Evolutionary conservation across 2,329 filamentous ascomycete species (phyloP), one percentile per base, ranked within the genome.

Genomic region (Neoscytalidium dimidiatum): DNA sequence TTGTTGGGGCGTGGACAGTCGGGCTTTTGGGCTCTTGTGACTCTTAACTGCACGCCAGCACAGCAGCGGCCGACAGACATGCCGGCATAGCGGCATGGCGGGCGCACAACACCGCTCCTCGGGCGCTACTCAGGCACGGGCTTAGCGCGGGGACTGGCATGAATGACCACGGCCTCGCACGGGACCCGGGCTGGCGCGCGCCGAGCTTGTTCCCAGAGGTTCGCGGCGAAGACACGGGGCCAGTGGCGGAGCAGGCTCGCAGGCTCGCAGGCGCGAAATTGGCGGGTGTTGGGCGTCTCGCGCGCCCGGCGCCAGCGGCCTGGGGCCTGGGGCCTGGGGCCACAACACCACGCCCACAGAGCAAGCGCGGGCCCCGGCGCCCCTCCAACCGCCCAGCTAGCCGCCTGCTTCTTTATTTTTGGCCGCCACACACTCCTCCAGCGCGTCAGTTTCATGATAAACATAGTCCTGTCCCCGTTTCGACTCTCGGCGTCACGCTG

Each of bases 61-160:
- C 41, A 41, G 21, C n/a, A n/a, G n/a, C n/a, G n/a, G n/a, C n/a
- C n/a, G n/a, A n/a, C n/a, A n/a, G n/a, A n/a, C n/a, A n/a, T n/a
- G n/a, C n/a, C n/a, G n/a, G n/a, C 33, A 44, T 23, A 41, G 26
- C 33, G 28, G 56, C 56, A 60, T 60, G 56, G 33, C 29, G 56
- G 56, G 23, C 49, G 49, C 19, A 29, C 29, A 52, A 35, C 49
- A 52, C 49, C 49, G 49, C 41, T 19, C n/a, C 23, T 60, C 56
- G 56, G 56, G 38, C 56, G 56, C 56, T 48, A 60, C 38, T 28
- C 41, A 48, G 56, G 56, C 56, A 60, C 56, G 56, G 41, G 56
- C 56, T 31, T 13, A 23, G 41, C 23, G 56, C 56, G 56, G 56
- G 56, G 53, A 29, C 53, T 33, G 53, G 29, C 14, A 41, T 41